phyloP scores from a whole-genome alignment of 345 rosid genomes.

The Theobroma cacao region DNA sequence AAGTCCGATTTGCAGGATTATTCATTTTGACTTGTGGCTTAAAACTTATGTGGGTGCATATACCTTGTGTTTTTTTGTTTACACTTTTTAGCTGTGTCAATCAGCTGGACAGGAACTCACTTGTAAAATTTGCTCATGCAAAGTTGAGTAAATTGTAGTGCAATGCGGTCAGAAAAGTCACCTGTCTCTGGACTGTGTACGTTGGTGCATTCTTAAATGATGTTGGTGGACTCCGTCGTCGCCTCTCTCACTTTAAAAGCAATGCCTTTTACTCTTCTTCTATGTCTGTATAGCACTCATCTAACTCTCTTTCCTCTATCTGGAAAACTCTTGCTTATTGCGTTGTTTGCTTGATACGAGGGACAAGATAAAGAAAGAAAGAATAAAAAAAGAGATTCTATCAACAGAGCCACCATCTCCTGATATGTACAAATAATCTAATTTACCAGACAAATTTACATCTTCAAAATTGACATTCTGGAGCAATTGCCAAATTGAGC shows the following conservation, averaged over 20 bases:
- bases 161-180: neutral
- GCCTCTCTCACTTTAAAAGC: neutral
- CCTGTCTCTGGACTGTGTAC: neutral
- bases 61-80: neutral
- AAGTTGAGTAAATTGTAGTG: neutral
- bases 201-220: neutral
- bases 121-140: neutral
- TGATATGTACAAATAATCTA: too few species aligned
- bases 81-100: neutral
- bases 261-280: neutral
- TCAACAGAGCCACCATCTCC: too few species aligned
- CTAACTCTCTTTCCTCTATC: too few species aligned
- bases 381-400: too few species aligned
- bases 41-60: neutral
- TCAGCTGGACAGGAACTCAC: neutral
- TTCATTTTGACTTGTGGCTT: conserved; percentile 59
- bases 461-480: too few species aligned
- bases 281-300: neutral
- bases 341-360: too few species aligned
- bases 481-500: too few species aligned
- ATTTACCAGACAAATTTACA: too few species aligned
- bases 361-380: too few species aligned
- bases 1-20: conserved; percentile 82
- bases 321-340: too few species aligned
- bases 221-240: too few species aligned